Base-by-base conservation (phyloP, 202 grass and related monocot genomes). In the Carex sylvatica region DNA sequence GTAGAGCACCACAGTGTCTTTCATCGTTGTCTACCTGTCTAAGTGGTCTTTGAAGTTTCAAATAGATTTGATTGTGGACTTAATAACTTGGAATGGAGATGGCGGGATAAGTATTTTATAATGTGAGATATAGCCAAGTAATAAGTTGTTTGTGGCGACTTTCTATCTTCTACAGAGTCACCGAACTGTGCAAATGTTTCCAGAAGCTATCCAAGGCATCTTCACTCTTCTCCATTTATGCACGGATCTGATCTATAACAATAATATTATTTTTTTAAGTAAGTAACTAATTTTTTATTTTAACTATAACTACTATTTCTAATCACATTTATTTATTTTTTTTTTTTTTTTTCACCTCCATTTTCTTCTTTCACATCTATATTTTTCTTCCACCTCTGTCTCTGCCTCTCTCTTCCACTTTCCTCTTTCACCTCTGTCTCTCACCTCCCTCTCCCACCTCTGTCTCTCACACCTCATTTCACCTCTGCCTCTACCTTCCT, bases 1-100 rank as follows among this genome's bases (percentile, higher is more conserved):
- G 63, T 89, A 84, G 69, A 94, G 23, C 65, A 91, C 75, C 62
- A 89, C 83, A 22, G 59, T 74, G 44, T 56, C 52, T 53, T 82
- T 82, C 79, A 51, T 82, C 33, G 63, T 65, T 54, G 49, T 64
- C 10, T 14, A 40, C 6, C 1, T 40, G 38, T 7, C 1, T 40
- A 8, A 51, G 30, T 33, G 16, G 52, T 44, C 54, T 76, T 47
- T 49, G 54, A 7, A 46, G 35, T 61, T 62, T 82, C 23, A 31
- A 16, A 59, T 53, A 19, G 18, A 38, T 51, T 82, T 47, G 79
- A 82, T 82, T 56, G 26, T 3, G 24, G 13, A 75, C 13, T 53
- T 75, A 49, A 75, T 75, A n/a, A n/a, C 65, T 42, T 69, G 22
- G 23, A 14, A 30, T 30, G 9, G 11, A 15, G 46, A 15, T 75